A percentile compares a stretch with the other conserved stretches of the same genome.
phyloP scores from a whole-genome alignment of 345 rosid species.

The Hypericum androsaemum region DNA sequence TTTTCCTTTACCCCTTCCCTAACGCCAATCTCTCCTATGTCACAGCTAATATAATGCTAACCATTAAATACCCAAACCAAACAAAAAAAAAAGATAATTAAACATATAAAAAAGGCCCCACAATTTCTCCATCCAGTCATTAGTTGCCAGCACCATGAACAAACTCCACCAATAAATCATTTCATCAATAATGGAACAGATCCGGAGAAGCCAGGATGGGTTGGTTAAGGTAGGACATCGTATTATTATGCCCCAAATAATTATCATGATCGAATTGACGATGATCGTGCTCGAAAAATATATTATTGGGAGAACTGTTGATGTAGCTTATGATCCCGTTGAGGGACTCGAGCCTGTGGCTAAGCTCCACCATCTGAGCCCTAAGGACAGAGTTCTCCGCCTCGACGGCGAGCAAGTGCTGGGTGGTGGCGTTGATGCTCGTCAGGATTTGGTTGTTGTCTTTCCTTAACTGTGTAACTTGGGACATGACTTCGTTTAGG shows the following conservation, averaged over 20 bases:
- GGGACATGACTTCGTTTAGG: conserved; percentile 16
- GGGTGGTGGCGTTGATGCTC: conserved; percentile 18
- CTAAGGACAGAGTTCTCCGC: conserved; percentile 22
- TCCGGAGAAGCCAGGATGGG: conserved; percentile 25
- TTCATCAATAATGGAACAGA: conserved; percentile 17
- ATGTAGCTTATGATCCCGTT: conserved; percentile 16
- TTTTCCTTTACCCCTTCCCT: no score
- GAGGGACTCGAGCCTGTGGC: conserved; percentile 21
- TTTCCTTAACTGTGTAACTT: conserved; percentile 16
- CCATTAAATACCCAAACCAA: no score
- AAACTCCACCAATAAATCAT: no score
- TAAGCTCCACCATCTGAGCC: conserved; percentile 21
- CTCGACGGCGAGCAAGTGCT: conserved; percentile 13
- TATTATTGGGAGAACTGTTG: conserved; percentile 4
- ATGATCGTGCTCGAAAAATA: conserved; percentile 4
- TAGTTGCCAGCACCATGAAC: no score
- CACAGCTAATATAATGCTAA: no score
- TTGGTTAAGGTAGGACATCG: conserved; percentile 14
- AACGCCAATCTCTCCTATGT: no score
- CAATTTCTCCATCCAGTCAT: no score
- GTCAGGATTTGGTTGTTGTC: conserved; percentile 19
- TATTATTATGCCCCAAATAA: background rate
- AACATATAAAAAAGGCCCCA: no score
- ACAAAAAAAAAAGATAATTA: no score
- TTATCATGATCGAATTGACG: background rate